Percentiles rank a stretch among this genome's conserved stretches.
Evolutionary conservation across 176 grass and related monocot species (phyloP).

Genomic region (Oryza glumipatula): DNA sequence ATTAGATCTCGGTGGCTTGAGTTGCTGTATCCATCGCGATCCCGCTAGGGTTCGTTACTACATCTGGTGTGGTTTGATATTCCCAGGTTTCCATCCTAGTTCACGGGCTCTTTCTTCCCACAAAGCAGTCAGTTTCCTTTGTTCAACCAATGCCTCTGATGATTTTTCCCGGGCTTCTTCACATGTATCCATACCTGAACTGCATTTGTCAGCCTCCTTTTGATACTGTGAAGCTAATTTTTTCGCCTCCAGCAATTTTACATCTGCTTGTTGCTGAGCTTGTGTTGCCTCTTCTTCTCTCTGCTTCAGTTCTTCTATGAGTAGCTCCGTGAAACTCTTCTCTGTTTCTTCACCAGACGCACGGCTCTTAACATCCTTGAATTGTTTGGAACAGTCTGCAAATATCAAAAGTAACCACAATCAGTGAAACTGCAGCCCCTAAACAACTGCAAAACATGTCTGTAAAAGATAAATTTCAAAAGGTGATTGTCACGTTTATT

Average conservation of each 20-base stretch:
- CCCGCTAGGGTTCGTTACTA: background rate
- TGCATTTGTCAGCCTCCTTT: conserved; percentile 98
- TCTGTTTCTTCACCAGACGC: conserved; percentile 81
- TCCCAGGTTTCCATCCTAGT: conserved; percentile 68
- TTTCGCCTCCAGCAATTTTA: conserved; percentile 85
- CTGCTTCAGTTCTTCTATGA: conserved; percentile 81
- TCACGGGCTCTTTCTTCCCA: conserved; percentile 81
- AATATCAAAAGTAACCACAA: conserved; percentile 5
- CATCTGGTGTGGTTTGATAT: conserved; percentile 29
- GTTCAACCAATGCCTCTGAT: conserved; percentile 48
- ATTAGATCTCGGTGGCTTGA: conserved; percentile 3
- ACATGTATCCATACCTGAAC: conserved; percentile 95
- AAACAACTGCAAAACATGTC: background rate
- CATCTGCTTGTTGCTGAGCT: conserved; percentile 79
- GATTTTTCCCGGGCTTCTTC: conserved; percentile 92
- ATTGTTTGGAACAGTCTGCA: conserved; percentile 77
- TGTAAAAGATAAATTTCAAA: background rate
- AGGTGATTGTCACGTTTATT: background rate
- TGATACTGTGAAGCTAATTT: conserved; percentile 95
- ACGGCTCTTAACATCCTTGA: conserved; percentile 40
- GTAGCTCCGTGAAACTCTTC: conserved; percentile 78
- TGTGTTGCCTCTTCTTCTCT: conserved; percentile 79
- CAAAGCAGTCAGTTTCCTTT: conserved; percentile 75
- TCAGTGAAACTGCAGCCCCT: background rate
- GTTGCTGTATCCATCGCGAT: background rate